These are phyloP conservation scores for Tetrapisispora namnaoensis DNA, from an alignment of 805 yeast genomes.

Conservation along the genomic window DNA sequence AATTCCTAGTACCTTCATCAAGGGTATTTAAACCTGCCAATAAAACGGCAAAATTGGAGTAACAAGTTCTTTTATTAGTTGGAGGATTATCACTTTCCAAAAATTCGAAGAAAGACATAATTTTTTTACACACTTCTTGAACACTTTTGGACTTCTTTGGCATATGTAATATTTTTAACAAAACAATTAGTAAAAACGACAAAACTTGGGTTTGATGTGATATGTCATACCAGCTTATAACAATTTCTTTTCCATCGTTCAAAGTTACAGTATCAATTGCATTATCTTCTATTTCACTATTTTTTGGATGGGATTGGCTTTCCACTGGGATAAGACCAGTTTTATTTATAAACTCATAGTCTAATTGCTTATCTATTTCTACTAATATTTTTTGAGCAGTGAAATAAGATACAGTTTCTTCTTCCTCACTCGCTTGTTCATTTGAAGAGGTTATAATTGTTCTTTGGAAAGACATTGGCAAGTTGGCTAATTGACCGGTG, in stretches of 20 bases:
- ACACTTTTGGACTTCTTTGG: slow-evolving; percentile 26
- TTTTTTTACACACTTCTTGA: slow-evolving; percentile 27
- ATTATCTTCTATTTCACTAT: slow-evolving; percentile 25
- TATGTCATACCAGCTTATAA: slow-evolving; percentile 31
- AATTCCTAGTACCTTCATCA: slow-evolving; percentile 26
- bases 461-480: slow-evolving; percentile 22
- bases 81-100: slow-evolving; percentile 30
- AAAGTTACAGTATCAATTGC: slow-evolving; percentile 28
- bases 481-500: slow-evolving; percentile 16
- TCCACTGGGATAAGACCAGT: slow-evolving; percentile 27
- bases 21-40: slow-evolving; percentile 30
- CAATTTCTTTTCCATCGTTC: slow-evolving; percentile 21
- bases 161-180: slow-evolving; percentile 25
- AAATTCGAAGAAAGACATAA: slow-evolving; percentile 27
- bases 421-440: slow-evolving; percentile 8
- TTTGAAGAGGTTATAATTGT: slow-evolving; percentile 2
- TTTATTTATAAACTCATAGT: slow-evolving; percentile 28
- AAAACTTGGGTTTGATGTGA: slow-evolving; percentile 31
- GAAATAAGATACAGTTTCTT: slow-evolving; percentile 20
- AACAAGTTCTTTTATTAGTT: slow-evolving; percentile 28
- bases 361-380: slow-evolving; percentile 28
- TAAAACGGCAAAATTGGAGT: slow-evolving; percentile 30
- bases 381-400: slow-evolving; percentile 27
- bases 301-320: slow-evolving; percentile 28
- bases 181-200: slow-evolving; percentile 26